These are phyloP conservation scores for Abrus pulchellus DNA, from an alignment of 306 rosid genomes.

Conservation along the genomic window DNA sequence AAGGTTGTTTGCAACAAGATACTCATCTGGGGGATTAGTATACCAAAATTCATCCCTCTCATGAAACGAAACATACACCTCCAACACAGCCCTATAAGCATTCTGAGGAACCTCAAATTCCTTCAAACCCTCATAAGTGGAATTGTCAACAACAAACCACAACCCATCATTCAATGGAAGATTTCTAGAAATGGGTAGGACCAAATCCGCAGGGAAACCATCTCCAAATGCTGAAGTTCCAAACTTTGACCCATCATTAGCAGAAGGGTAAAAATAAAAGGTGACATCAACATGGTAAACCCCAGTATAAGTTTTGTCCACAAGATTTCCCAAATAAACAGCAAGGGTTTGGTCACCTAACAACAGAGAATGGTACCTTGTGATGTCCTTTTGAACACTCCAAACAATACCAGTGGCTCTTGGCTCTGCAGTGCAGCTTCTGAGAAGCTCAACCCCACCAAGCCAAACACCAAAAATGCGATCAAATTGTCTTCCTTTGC, in stretches of 20 bases:
- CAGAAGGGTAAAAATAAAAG: constrained; percentile 73
- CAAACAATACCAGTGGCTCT: constrained; percentile 78
- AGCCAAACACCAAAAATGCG: constrained; percentile 96
- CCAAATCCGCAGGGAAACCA: constrained; percentile 79
- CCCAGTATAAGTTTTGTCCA: constrained; percentile 78
- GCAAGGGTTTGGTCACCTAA: constrained; percentile 71
- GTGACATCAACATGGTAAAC: constrained; percentile 79
- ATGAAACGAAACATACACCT: constrained; percentile 91
- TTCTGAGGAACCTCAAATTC: constrained; percentile 73
- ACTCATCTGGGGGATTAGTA: constrained; percentile 71
- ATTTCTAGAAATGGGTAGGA: constrained; percentile 77
- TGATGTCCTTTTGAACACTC: constrained; percentile 85
- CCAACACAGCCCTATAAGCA: constrained; percentile 86
- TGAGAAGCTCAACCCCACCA: constrained; percentile 84
- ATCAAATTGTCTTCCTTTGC: constrained; percentile 85
- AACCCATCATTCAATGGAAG: constrained; percentile 78
- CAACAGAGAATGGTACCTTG: constrained; percentile 79
- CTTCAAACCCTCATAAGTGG: constrained; percentile 60
- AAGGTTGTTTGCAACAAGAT: constrained; percentile 68
- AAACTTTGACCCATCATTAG: constrained; percentile 17
- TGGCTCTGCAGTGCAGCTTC: constrained; percentile 96
- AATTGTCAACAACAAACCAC: constrained; percentile 75
- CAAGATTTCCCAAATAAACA: constrained; percentile 75
- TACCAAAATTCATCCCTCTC: constrained; percentile 96
- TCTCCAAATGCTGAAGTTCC: constrained; percentile 43